Evolutionary conservation across 768 basidiomycete genomes (phyloP).

Genomic region (Leccinum disarticulatum): DNA sequence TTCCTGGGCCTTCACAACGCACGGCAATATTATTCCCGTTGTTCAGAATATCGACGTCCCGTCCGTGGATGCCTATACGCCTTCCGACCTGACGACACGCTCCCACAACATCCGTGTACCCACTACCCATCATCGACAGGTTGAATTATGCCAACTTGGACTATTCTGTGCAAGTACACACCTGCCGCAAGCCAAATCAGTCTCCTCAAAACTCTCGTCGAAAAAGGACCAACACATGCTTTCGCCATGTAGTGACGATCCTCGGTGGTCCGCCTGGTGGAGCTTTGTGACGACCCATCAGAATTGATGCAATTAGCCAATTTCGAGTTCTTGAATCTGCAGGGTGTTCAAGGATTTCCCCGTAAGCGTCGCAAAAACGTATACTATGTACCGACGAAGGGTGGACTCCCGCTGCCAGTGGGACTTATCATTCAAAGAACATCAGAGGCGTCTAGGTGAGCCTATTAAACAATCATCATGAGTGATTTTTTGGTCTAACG

Average conservation of each 20-base stretch:
- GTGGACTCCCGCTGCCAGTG: slow-evolving; percentile 62
- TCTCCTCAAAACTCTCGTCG: slow-evolving; percentile 79
- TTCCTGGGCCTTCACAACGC: background rate
- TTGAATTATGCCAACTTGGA: slow-evolving; percentile 95
- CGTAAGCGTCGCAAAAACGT: slow-evolving; percentile 85
- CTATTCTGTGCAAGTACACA: slow-evolving; percentile 91
- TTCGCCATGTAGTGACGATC: slow-evolving; percentile 69
- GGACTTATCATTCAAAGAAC: slow-evolving; percentile 82
- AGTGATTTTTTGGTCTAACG: background rate
- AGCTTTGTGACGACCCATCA: slow-evolving; percentile 93
- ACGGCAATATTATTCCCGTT: background rate
- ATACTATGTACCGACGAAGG: slow-evolving; percentile 54
- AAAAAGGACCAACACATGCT: slow-evolving; percentile 97
- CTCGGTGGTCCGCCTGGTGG: slow-evolving; percentile 82
- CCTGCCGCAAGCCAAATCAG: slow-evolving; percentile 82
- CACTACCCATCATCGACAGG: slow-evolving; percentile 71
- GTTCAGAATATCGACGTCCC: slow-evolving; percentile 3
- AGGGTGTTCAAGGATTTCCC: slow-evolving; percentile 92
- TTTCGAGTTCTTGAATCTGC: slow-evolving; percentile 88
- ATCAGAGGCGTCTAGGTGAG: slow-evolving; percentile 86
- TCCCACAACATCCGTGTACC: slow-evolving; percentile 57
- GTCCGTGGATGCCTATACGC: slow-evolving; percentile 8
- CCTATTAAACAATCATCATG: slow-evolving; percentile 1
- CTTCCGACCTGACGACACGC: slow-evolving; percentile 24
- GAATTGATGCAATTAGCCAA: slow-evolving; percentile 95